A percentile compares a stretch with the other conserved stretches of the same genome.
These are phyloP conservation scores for Mucor velutinosus DNA, from an alignment of 371 early-diverging fungal genomes.

Conservation along the genomic window DNA sequence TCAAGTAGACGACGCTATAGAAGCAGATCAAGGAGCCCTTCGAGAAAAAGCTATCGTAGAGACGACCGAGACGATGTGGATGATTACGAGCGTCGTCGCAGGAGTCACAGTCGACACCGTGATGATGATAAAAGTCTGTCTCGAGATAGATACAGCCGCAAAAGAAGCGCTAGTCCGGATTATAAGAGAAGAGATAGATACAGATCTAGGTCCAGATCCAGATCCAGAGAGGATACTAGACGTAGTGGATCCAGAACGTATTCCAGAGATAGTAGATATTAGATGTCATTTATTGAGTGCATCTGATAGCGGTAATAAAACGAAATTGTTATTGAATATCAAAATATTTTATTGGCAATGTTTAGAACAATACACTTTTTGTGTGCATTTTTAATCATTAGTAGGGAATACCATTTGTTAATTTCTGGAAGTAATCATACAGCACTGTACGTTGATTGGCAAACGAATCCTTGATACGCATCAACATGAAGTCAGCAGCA, in stretches of 20 bases:
- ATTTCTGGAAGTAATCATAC: slow-evolving; percentile 88
- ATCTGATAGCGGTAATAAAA: too few species aligned
- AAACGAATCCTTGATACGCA: slow-evolving; percentile 87
- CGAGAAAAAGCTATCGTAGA: slow-evolving; percentile 14
- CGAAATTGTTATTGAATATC: background rate
- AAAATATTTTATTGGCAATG: background rate
- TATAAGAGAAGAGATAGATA: slow-evolving; percentile 10
- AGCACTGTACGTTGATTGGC: slow-evolving; percentile 88
- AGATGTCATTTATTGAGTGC: background rate
- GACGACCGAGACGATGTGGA: slow-evolving; percentile 40
- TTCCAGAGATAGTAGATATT: slow-evolving; percentile 6
- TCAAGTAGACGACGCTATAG: background rate
- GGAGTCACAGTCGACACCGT: background rate
- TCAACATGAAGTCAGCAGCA: slow-evolving; percentile 95
- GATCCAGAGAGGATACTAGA: slow-evolving; percentile 10
- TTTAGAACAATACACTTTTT: background rate
- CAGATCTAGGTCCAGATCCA: slow-evolving; percentile 11
- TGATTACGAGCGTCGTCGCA: slow-evolving; percentile 31
- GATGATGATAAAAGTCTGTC: slow-evolving; percentile 16
- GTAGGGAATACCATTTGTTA: slow-evolving; percentile 75
- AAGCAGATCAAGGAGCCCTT: slow-evolving; percentile 22
- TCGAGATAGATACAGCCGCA: slow-evolving; percentile 7
- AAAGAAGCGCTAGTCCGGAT: slow-evolving; percentile 2
- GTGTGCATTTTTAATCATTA: background rate
- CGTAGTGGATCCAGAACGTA: background rate